Evolutionary conservation across 2,329 filamentous ascomycete species (phyloP), one percentile per base, ranked within the genome.

Genomic region (Pseudogymnoascus sp.): DNA sequence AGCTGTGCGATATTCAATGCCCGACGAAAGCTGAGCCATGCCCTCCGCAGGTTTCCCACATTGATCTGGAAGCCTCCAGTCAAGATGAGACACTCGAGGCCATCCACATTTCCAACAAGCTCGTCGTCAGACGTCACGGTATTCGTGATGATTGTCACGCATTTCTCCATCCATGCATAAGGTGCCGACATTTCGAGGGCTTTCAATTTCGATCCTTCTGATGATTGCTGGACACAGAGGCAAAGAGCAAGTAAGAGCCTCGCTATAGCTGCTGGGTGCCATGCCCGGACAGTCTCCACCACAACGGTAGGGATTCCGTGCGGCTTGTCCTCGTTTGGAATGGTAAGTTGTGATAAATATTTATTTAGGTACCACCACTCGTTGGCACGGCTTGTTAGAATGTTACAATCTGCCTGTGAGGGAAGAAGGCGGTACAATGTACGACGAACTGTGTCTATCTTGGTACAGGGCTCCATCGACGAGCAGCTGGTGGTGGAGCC

Each of bases 41-140:
- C 75, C 49, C 80, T 80, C 22, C 82, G 78, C 2, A 82, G 71
- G 28, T 78, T 75, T 1, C 82, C 82, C 0, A 70, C 69, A 28
- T 82, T 81, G 28, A 76, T 77, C 5, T 78, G 72, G 65, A 77
- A 80, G 22, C 80, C 71, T 11, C 73, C 74, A 64, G 82, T 77
- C 0, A 83, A 71, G 65, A 82, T 73, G n/a, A 84, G 71, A 60
- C 79, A 79, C 63, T 82, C 78, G 5, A 83, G 67, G 0, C 79
- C 82, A 67, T 85, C 82, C 1, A 80, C 67, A 2, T 77, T 80
- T 23, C 70, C 72, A 0, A 79, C 67, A 0, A 84, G 68, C 2
- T 78, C 76, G 60, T 82, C 78, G 25, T 82, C 76, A 12, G 72
- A 73, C 0, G 78, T 79, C 1, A 84, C 75, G 16, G 30, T 55